Percentiles rank a stretch among this genome's conserved stretches.
Conservation (phyloP, 345 rosid genomes). For the Eucalyptus marginata region DNA sequence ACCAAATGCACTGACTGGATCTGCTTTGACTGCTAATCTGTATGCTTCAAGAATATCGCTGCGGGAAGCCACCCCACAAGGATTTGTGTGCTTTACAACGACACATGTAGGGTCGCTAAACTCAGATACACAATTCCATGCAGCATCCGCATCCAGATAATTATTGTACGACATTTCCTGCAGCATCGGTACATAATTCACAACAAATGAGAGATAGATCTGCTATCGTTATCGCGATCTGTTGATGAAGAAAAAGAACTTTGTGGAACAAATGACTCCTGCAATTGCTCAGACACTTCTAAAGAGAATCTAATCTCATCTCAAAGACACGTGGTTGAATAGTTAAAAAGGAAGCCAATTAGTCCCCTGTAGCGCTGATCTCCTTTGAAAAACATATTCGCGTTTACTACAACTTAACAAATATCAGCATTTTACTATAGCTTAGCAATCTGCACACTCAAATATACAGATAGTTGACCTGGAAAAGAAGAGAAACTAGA, state of each 20-base stretch:
- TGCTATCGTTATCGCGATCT: neutral
- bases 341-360: neutral
- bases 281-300: neutral
- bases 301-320: neutral
- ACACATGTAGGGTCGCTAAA: slow-evolving; percentile 87
- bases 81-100: slow-evolving; percentile 87
- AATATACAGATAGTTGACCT: neutral
- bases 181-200: neutral
- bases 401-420: neutral
- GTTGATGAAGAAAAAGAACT: neutral
- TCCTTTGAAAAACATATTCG: neutral
- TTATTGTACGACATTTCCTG: slow-evolving; percentile 99
- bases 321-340: neutral
- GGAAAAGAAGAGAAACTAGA: neutral
- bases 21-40: slow-evolving; percentile 86
- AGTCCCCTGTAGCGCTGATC: neutral
- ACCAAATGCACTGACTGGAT: slow-evolving; percentile 93
- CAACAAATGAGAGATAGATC: neutral
- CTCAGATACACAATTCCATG: slow-evolving; percentile 96
- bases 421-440: neutral
- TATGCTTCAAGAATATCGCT: slow-evolving; percentile 77
- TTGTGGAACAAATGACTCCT: neutral
- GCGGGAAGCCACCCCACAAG: slow-evolving; percentile 93
- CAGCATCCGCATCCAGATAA: slow-evolving; percentile 91
- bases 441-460: neutral